Conservation (phyloP, 2,329 filamentous ascomycete species). For the Epichloe baconii region DNA sequence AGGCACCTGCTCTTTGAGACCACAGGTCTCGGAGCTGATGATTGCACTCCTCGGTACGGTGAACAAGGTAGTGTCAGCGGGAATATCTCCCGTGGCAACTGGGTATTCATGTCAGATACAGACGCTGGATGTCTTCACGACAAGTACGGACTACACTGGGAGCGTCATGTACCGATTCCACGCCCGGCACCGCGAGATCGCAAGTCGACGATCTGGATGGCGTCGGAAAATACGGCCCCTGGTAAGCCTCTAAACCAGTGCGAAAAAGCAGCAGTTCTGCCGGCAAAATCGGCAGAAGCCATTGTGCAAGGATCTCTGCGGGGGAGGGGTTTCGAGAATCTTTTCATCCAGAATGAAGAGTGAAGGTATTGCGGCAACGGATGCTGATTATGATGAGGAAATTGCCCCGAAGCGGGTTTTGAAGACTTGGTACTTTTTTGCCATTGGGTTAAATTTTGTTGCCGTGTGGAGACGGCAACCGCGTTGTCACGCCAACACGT, state of each 20-base stretch:
- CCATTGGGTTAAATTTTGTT: background rate
- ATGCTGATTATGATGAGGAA: no score
- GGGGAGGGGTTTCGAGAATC: background rate
- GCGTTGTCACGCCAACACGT: background rate
- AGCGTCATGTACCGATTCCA: conserved; percentile 33
- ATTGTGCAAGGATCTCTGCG: background rate
- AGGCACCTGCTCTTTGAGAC: conserved; percentile 44
- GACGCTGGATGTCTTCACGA: no score
- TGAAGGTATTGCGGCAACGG: no score
- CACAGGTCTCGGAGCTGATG: conserved; percentile 60
- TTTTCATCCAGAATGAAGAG: background rate
- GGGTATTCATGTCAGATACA: background rate
- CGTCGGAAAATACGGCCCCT: conserved; percentile 38
- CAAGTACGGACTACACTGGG: no score
- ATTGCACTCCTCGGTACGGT: conserved; percentile 61
- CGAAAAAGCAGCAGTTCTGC: conserved; percentile 32
- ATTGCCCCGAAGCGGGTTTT: no score
- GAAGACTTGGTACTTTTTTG: no score
- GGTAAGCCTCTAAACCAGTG: conserved; percentile 40
- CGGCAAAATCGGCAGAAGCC: conserved; percentile 23
- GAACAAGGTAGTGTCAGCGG: conserved; percentile 66
- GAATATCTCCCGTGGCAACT: conserved; percentile 62
- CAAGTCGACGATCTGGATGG: conserved; percentile 40
- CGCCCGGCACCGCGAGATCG: conserved; percentile 37
- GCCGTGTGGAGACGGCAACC: background rate